phyloP scores from a whole-genome alignment of 2,329 filamentous ascomycete genomes.

The Ploettnerulaceae sp. region DNA sequence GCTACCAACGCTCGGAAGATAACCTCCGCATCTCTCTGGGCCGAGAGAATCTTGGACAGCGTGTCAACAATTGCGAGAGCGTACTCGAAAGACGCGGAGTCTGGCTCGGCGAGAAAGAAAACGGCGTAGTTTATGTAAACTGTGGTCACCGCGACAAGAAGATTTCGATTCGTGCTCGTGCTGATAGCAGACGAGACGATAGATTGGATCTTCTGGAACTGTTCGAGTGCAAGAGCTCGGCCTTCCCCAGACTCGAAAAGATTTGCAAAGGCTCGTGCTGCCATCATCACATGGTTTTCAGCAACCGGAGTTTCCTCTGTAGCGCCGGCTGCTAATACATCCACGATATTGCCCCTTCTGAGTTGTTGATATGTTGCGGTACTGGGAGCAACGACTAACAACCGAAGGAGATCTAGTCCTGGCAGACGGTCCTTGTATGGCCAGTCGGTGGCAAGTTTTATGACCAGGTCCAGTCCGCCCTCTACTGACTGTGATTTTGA shows the following conservation, averaged over 20 bases:
- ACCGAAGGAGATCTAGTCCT: conserved; percentile 81
- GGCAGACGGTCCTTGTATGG: conserved; percentile 75
- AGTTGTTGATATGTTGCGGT: conserved; percentile 57
- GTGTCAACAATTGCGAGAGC: conserved; percentile 49
- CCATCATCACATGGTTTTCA: conserved; percentile 84
- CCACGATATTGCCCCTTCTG: conserved; percentile 52
- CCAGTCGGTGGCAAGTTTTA: conserved; percentile 75
- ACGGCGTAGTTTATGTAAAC: conserved; percentile 82
- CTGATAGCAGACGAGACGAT: conserved; percentile 57
- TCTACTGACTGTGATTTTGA: conserved; percentile 43
- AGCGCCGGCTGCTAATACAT: conserved; percentile 52
- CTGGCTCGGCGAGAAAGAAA: conserved; percentile 47
- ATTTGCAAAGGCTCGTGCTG: conserved; percentile 74
- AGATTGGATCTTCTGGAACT: conserved; percentile 46
- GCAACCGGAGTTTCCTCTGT: conserved; percentile 56
- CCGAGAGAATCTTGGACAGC: conserved; percentile 57
- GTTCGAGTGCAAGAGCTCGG: conserved; percentile 54
- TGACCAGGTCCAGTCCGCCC: conserved; percentile 55
- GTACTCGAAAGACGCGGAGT: conserved; percentile 36
- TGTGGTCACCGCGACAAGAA: conserved; percentile 78
- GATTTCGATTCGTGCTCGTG: conserved; percentile 67
- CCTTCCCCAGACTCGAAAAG: conserved; percentile 74
- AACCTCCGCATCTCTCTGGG: conserved; percentile 73
- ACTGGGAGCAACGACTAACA: conserved; percentile 64
- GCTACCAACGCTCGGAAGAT: conserved; percentile 79